Evolutionary conservation across 352 stramenopile species (phyloP), one percentile per base, ranked within the genome.

Genomic region (Phytopythium montanum): DNA sequence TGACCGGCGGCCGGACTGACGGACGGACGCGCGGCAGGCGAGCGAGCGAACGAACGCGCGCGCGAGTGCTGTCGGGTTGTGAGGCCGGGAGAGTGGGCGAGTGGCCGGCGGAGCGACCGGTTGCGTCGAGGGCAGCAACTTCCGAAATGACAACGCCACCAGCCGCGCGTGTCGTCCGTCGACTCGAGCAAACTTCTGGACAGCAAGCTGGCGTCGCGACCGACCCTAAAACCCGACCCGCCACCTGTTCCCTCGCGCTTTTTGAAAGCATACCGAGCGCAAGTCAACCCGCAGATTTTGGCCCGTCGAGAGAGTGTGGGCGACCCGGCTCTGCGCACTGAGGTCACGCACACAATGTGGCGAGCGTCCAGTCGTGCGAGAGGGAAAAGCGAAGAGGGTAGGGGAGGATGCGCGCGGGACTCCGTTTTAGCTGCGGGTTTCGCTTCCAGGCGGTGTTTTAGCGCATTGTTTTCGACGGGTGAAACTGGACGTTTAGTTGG

Each of bases 71-170:
- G 38, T 34, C 26, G 41, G 29, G 48, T 59, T 54, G 53, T 54
- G 49, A 64, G 60, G 29, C 36, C 36, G 31, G 28, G 56, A 26
- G 60, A 61, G 34, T 51, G 34, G 31, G 31, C 31, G 31, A 36
- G 31, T 2, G 31, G 31, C 31, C 31, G 44, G 49, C 50, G 28
- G 26, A 33, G 38, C 34, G 57, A 60, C 51, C 65, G 57, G 54
- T 61, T 79, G 73, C 64, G 54, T 61, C 70, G 64, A 70, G 70
- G 68, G 56, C 26, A 65, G 75, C 72, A 85, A 81, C 70, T 81
- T 85, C 61, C 64, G 60, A 71, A 85, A 85, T 85, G 75, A 75
- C 75, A 74, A 76, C 68, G 29, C 58, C 58, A 60, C 55, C 54
- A 41, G 57, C 42, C 67, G 64, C 62, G 60, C 64, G 64, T 84